A percentile compares a stretch with the other conserved stretches of the same genome.
Conservation (phyloP, 2,329 filamentous ascomycete species). For the Colletotrichum agaves region DNA sequence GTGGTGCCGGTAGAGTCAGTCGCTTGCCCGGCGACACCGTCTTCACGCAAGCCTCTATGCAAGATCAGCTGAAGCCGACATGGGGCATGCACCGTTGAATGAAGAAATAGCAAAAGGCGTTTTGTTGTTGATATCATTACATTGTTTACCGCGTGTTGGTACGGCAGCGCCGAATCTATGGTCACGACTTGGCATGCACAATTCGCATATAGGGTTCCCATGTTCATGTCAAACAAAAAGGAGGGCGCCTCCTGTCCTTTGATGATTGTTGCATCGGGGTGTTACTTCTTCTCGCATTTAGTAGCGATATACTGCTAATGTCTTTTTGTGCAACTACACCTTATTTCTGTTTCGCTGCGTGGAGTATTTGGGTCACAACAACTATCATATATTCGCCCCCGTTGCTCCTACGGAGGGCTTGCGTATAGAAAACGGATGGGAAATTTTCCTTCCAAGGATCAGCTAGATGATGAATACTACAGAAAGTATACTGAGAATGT, state of each 20-base stretch:
- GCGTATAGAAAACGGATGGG: conserved; percentile 32
- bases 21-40: conserved; percentile 84
- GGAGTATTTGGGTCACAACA: conserved; percentile 37
- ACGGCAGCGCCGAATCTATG: conserved; percentile 37
- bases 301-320: conserved; percentile 38
- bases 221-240: conserved; percentile 29
- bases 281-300: conserved; percentile 36
- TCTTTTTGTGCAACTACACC: conserved; percentile 33
- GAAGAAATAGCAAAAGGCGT: conserved; percentile 18
- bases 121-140: conserved; percentile 36
- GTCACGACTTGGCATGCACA: conserved; percentile 31
- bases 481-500: conserved; percentile 16
- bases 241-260: background rate
- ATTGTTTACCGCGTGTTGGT: conserved; percentile 31
- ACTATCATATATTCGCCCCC: conserved; percentile 25
- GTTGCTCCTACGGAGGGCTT: conserved; percentile 9
- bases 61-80: conserved; percentile 67
- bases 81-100: conserved; percentile 64
- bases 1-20: conserved; percentile 87
- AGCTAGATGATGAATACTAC: conserved; percentile 36
- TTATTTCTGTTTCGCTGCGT: conserved; percentile 33
- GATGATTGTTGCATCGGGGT: conserved; percentile 26
- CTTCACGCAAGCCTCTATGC: conserved; percentile 77
- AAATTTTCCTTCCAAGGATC: conserved; percentile 18
- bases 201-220: conserved; percentile 24